Conservation (phyloP, 2,329 filamentous ascomycete genomes). For the Rhytidhysteron rufulum region DNA sequence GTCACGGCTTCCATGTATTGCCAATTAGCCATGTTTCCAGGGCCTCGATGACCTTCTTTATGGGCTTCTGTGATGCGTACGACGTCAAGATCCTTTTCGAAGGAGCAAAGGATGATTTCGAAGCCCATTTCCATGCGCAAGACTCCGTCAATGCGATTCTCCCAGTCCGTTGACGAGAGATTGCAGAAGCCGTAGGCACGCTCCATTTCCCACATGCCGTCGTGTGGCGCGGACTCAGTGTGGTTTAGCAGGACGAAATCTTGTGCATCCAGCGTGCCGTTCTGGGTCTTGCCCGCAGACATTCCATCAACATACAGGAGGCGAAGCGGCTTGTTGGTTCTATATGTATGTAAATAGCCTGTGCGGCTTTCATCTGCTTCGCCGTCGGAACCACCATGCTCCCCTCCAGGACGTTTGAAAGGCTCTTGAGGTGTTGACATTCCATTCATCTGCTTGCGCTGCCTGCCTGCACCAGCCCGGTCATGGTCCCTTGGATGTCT, state of each 20-base stretch:
- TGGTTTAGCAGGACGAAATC: conserved; percentile 56
- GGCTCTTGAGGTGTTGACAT: conserved; percentile 2
- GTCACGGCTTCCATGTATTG: conserved; percentile 40
- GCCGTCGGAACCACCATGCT: neutral
- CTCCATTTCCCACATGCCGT: conserved; percentile 44
- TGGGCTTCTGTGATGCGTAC: conserved; percentile 9
- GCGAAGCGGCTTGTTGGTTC: conserved; percentile 53
- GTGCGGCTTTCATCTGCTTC: neutral
- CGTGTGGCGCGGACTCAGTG: conserved; percentile 7
- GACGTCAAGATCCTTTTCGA: conserved; percentile 42
- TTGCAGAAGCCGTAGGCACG: conserved; percentile 57
- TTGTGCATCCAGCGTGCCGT: conserved; percentile 66
- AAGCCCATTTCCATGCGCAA: conserved; percentile 68
- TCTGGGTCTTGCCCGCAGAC: conserved; percentile 60
- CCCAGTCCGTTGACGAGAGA: conserved; percentile 49
- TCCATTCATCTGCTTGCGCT: too few species aligned
- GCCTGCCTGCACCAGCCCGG: too few species aligned
- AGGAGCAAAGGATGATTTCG: conserved; percentile 66
- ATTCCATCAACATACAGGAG: conserved; percentile 69
- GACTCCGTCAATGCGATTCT: conserved; percentile 56
- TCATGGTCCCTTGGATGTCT: neutral
- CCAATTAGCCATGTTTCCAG: conserved; percentile 14
- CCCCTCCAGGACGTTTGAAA: conserved; percentile 4
- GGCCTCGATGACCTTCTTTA: conserved; percentile 7
- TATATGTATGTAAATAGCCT: conserved; percentile 67